Evolutionary conservation across 176 grass and related monocot genomes (phyloP), one percentile per base, ranked within the genome.

Genomic region (Hordeum marinum): DNA sequence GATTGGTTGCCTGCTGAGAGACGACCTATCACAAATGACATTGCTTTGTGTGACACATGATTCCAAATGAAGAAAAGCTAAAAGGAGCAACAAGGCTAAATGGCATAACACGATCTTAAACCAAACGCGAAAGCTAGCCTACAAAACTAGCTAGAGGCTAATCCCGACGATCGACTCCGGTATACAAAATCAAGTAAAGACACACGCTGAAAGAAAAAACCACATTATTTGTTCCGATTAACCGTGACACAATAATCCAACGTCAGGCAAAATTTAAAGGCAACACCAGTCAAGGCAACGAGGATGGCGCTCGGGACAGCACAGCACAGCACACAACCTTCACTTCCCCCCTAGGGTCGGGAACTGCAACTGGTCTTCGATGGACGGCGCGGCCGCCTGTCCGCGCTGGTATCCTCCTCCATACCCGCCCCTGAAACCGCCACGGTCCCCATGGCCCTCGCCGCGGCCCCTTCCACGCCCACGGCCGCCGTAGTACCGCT

Each of bases 321-420:
- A 84, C 66, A 29, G 29, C n/a, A n/a, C n/a, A 21, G 76, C 66
- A 84, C 66, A 25, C 21, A 21, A 25, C n/a, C 58, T 85, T 91
- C 85, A 94, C 78, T 89, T 97, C 73, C 92, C 90, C 71, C 90
- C 90, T 17, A 98, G 95, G 41, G 76, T 91, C 50, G 95, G 95
- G 78, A 98, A 98, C n/a, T 95, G 90, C 0, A 68, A 60, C 63
- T 87, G 90, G 79, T 98, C 95, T 86, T 88, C 82, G 26, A 95
- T 98, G 26, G 86, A 72, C 12, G 95, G 95, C 3, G 90, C 90
- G 17, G 81, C 10, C 39, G 76, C 73, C 6, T 80, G 59, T 3
- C 57, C 86, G 20, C 70, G 73, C 12, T 81, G 73, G 50, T 90
- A 81, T 5, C 85, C 88, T 18, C 90, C 81, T 34, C 77, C 84